Conservation (phyloP, 2,329 filamentous ascomycete genomes). For the Fusarium sterilihyphosum region DNA sequence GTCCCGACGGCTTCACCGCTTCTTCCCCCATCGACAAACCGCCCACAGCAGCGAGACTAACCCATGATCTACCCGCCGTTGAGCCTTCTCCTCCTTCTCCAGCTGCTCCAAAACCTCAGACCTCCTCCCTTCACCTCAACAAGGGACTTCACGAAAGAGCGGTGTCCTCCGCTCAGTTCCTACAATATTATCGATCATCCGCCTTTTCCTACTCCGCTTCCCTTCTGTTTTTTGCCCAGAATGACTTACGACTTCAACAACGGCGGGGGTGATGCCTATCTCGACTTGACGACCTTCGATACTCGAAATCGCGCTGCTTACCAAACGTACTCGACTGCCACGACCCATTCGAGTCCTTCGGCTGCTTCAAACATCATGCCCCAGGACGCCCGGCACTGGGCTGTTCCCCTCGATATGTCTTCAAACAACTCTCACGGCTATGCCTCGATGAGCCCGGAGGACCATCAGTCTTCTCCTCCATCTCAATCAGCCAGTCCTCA, state of each 20-base stretch:
- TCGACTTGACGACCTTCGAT: slow-evolving; percentile 68
- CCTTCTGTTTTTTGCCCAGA: slow-evolving; percentile 50
- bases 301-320: slow-evolving; percentile 63
- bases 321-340: slow-evolving; percentile 43
- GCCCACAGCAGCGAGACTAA: slow-evolving; percentile 39
- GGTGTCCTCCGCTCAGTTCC: slow-evolving; percentile 53
- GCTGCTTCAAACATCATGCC: slow-evolving; percentile 49
- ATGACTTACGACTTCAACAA: slow-evolving; percentile 70
- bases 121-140: slow-evolving; percentile 43
- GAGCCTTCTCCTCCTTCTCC: slow-evolving; percentile 42
- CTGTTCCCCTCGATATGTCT: slow-evolving; percentile 64
- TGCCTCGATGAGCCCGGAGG: slow-evolving; percentile 62
- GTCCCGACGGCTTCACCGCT: slow-evolving; percentile 51
- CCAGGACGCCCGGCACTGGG: slow-evolving; percentile 55
- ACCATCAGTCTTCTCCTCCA: slow-evolving; percentile 59
- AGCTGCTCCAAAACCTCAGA: slow-evolving; percentile 45
- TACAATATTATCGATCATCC: slow-evolving; percentile 50
- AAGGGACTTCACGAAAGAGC: slow-evolving; percentile 54
- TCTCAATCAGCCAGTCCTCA: slow-evolving; percentile 63
- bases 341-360: slow-evolving; percentile 47
- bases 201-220: slow-evolving; percentile 45
- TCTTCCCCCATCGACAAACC: slow-evolving; percentile 49
- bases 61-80: slow-evolving; percentile 39
- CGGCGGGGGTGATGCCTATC: slow-evolving; percentile 66
- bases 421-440: slow-evolving; percentile 54